A percentile compares a stretch with the other conserved stretches of the same genome.
phyloP scores from a whole-genome alignment of 345 rosid genomes.

The Salix arbutifolia region DNA sequence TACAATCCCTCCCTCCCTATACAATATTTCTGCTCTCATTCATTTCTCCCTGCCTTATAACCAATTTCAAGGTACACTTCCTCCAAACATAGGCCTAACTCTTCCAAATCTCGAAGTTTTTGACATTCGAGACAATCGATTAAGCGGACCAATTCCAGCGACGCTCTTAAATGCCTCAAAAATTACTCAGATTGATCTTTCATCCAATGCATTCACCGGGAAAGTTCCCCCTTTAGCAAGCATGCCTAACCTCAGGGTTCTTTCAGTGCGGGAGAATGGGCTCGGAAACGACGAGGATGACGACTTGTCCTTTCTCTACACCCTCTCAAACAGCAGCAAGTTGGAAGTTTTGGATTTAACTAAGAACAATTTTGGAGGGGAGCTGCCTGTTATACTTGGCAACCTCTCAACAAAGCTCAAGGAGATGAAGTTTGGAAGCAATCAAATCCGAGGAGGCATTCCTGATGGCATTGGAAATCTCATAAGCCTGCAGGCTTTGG shows the following conservation, averaged over 20 bases:
- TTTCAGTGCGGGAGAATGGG: neutral
- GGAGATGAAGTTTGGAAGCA: neutral
- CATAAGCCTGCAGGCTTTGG: neutral
- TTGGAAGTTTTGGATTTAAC: neutral
- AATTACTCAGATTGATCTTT: neutral
- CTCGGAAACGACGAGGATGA: constrained; percentile 11
- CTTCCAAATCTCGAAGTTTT: no score
- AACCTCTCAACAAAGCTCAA: constrained; percentile 14
- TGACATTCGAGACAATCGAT: neutral
- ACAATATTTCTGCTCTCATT: neutral
- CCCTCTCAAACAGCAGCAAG: neutral
- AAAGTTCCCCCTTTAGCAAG: constrained; percentile 5
- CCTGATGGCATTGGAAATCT: constrained; percentile 8
- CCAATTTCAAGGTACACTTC: constrained; percentile 2
- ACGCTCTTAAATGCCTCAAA: constrained; percentile 25
- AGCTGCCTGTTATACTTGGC: constrained; percentile 8
- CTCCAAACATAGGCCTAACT: no score
- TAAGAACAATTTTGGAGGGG: constrained; percentile 10
- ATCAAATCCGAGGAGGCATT: constrained; percentile 13
- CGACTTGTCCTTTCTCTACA: constrained; percentile 5
- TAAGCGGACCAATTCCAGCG: constrained; percentile 16
- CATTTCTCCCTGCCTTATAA: no score
- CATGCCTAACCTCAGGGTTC: neutral
- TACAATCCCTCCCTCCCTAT: neutral
- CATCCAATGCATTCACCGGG: constrained; percentile 7